phyloP scores from a whole-genome alignment of 352 stramenopile species.

The Blastocystis hominis region DNA sequence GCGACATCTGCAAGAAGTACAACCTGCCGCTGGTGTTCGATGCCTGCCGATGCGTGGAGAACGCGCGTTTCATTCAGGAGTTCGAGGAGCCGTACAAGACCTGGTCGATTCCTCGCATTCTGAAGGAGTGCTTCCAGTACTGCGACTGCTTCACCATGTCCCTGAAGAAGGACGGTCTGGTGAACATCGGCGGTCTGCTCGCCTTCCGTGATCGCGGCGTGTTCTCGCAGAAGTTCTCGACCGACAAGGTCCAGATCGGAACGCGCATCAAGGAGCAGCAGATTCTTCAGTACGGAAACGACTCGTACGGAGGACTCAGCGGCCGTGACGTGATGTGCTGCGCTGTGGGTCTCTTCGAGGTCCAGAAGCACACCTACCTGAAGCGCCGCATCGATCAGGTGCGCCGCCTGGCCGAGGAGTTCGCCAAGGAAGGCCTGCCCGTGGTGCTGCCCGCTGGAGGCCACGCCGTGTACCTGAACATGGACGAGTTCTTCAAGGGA shows the following conservation, averaged over 20 bases:
- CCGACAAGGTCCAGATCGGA: constrained; percentile 48
- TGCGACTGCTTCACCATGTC: constrained; percentile 54
- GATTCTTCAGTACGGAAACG: constrained; percentile 58
- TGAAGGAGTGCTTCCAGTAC: constrained; percentile 56
- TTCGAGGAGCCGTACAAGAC: constrained; percentile 57
- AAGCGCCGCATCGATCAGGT: constrained; percentile 54
- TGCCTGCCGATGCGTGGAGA: constrained; percentile 56
- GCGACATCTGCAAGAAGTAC: constrained; percentile 49
- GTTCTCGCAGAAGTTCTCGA: constrained; percentile 57
- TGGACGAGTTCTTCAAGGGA: constrained; percentile 57
- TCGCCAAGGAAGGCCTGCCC: constrained; percentile 56
- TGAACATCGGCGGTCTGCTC: constrained; percentile 56
- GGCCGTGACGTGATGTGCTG: constrained; percentile 55
- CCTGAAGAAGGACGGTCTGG: constrained; percentile 59
- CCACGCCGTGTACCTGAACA: constrained; percentile 57
- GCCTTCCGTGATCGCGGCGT: constrained; percentile 53
- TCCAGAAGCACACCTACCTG: constrained; percentile 50
- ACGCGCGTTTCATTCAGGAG: constrained; percentile 57
- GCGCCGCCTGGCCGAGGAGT: constrained; percentile 30
- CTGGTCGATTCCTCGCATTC: constrained; percentile 30
- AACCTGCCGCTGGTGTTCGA: constrained; percentile 56
- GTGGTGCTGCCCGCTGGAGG: constrained; percentile 48
- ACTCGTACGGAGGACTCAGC: constrained; percentile 55
- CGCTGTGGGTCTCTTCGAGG: constrained; percentile 56
- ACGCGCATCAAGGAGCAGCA: constrained; percentile 57